Conservation (phyloP, 176 grass and related monocot species). For the Chloris gayana region DNA sequence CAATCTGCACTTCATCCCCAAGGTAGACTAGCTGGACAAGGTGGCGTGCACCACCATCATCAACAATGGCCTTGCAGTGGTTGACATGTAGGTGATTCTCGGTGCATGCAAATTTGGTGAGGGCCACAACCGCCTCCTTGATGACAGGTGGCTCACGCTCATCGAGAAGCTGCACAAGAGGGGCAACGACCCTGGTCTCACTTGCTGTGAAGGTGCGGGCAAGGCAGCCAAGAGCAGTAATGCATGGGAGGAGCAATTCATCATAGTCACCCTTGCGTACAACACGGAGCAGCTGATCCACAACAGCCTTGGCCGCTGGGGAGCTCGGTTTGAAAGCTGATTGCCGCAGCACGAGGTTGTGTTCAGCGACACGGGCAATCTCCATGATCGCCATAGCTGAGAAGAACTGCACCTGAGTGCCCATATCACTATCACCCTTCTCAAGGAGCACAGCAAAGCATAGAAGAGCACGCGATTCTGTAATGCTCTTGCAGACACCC, state of each 20-base stretch:
- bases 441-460: constrained; percentile 84
- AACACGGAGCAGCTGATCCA: constrained; percentile 76
- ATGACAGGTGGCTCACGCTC: constrained; percentile 61
- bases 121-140: constrained; percentile 75
- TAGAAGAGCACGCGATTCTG: constrained; percentile 81
- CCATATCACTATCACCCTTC: constrained; percentile 67
- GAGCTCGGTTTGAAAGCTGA: constrained; percentile 91
- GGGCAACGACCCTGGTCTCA: constrained; percentile 65
- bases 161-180: constrained; percentile 81
- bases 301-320: constrained; percentile 66
- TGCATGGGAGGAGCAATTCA: constrained; percentile 66
- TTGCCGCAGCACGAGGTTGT: constrained; percentile 62
- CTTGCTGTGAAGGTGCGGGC: constrained; percentile 78
- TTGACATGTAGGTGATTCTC: constrained; percentile 75
- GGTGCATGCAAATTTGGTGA: constrained; percentile 75
- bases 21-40: constrained; percentile 91
- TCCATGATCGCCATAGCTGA: constrained; percentile 89
- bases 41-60: constrained; percentile 63
- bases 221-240: constrained; percentile 76
- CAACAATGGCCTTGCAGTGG: constrained; percentile 78
- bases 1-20: constrained; percentile 71
- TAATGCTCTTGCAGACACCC: constrained; percentile 81
- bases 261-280: constrained; percentile 60
- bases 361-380: constrained; percentile 70
- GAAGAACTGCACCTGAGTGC: constrained; percentile 52